Evolutionary conservation across 2,329 filamentous ascomycete species (phyloP).

Genomic region (Sporothrix humicola): DNA sequence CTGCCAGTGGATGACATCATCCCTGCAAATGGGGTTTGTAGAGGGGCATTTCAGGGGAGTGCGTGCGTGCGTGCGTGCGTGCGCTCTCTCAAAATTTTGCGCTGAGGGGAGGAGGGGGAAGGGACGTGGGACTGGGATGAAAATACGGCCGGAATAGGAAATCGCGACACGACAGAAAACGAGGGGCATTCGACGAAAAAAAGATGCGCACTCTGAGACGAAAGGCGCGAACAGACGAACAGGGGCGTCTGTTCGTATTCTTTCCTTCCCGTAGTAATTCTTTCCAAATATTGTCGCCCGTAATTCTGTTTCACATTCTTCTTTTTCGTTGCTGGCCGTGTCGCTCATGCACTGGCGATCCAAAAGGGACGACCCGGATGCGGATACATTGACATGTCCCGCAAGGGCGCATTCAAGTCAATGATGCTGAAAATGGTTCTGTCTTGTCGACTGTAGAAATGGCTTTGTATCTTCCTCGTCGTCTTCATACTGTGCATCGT

Average conservation of each 20-base stretch:
- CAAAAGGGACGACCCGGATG: slow-evolving; percentile 27
- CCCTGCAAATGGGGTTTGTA: background rate
- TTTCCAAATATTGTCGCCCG: background rate
- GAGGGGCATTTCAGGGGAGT: background rate
- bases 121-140: background rate
- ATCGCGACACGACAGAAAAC: background rate
- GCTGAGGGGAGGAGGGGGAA: background rate
- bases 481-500: no score
- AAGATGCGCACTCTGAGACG: slow-evolving; percentile 7
- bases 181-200: background rate
- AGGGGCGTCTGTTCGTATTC: background rate
- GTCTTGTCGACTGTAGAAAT: no score
- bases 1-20: slow-evolving; percentile 30
- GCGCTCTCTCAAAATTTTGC: background rate
- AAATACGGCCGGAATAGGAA: slow-evolving; percentile 27
- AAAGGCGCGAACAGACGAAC: slow-evolving; percentile 10
- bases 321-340: background rate
- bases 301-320: slow-evolving; percentile 4
- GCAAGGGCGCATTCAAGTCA: background rate
- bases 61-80: no score
- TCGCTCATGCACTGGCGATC: slow-evolving; percentile 26
- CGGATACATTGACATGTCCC: slow-evolving; percentile 17
- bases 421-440: background rate
- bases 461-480: no score
- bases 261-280: no score